Conservation (phyloP, 768 basidiomycete species). For the Galerina marginata region DNA sequence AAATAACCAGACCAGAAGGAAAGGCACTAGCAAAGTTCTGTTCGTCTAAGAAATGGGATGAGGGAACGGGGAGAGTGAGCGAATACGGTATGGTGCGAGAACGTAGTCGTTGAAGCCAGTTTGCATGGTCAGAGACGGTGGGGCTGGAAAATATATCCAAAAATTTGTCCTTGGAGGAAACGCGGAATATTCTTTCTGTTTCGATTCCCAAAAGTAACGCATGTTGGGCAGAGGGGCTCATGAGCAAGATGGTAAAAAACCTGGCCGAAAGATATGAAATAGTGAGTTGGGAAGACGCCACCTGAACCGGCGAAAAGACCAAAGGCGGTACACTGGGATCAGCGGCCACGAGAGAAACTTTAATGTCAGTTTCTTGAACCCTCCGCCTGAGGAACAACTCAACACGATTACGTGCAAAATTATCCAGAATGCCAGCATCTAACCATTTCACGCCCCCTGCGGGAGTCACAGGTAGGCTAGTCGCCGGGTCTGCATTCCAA, state of each 20-base stretch:
- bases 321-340: constrained; percentile 35
- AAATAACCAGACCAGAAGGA: constrained; percentile 16
- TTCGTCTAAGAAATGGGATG: constrained; percentile 28
- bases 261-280: constrained; percentile 51
- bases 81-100: constrained; percentile 6
- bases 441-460: constrained; percentile 44
- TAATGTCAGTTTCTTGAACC: constrained; percentile 37
- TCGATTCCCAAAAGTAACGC: constrained; percentile 45
- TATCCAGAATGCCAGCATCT: constrained; percentile 35
- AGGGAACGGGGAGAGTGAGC: constrained; percentile 17
- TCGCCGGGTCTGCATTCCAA: constrained; percentile 28
- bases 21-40: constrained; percentile 19
- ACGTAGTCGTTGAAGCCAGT: constrained; percentile 21
- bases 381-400: constrained; percentile 41
- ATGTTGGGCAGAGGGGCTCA: constrained; percentile 44
- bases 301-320: constrained; percentile 18
- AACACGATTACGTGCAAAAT: constrained; percentile 35
- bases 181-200: constrained; percentile 43
- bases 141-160: constrained; percentile 34
- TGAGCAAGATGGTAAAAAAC: constrained; percentile 52
- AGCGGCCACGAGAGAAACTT: constrained; percentile 45
- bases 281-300: constrained; percentile 23
- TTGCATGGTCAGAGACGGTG: background rate
- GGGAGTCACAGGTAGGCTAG: background rate
- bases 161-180: constrained; percentile 43